A percentile compares a stretch with the other conserved stretches of the same genome.
Conservation (phyloP, 2,329 filamentous ascomycete species). For the Talaromyces funiculosus region DNA sequence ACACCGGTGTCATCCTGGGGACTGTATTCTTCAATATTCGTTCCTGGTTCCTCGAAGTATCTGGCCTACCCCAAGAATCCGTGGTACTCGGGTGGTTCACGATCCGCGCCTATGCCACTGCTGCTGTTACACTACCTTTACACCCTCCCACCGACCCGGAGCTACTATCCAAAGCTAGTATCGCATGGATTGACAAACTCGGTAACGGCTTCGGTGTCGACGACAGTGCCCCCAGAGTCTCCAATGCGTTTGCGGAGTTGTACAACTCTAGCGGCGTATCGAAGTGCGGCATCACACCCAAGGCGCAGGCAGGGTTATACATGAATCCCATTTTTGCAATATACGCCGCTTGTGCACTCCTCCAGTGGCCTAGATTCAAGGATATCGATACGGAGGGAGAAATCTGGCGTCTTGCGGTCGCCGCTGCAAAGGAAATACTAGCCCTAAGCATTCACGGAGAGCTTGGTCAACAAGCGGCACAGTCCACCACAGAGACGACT, state of each 20-base stretch:
- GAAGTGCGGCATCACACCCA: background rate
- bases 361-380: background rate
- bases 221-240: background rate
- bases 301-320: background rate
- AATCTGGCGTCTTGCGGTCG: background rate
- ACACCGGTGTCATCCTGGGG: background rate
- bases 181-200: background rate
- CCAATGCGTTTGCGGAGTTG: background rate
- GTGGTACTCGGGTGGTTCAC: background rate
- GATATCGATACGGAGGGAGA: background rate
- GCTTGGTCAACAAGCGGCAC: background rate
- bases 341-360: background rate
- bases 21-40: background rate
- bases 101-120: background rate
- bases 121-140: background rate
- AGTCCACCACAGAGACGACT: background rate
- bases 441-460: background rate
- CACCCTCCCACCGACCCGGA: background rate
- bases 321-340: background rate
- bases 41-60: background rate
- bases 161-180: background rate
- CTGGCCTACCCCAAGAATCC: background rate
- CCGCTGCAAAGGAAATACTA: background rate
- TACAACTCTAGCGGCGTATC: background rate
- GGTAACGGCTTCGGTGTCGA: background rate